Evolutionary conservation across 2,329 filamentous ascomycete genomes (phyloP), one percentile per base, ranked within the genome.

Genomic region (Scedosporium dehoogii): DNA sequence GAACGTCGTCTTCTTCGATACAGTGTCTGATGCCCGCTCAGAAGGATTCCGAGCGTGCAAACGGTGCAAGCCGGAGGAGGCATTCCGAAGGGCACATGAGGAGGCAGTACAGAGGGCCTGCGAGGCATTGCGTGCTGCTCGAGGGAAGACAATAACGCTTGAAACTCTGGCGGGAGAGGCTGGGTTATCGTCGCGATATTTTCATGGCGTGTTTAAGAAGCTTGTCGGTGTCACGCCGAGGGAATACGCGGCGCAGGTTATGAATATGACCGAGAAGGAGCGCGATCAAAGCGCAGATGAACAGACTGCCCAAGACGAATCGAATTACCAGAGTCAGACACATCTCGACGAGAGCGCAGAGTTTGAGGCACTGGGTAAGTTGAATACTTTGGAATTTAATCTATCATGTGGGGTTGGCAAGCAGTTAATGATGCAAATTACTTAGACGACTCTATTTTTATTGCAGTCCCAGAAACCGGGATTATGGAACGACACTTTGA

Each of bases 171-270:
- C 83, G 6, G 73, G 69, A 53, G 74, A 76, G 67, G 79, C 79
- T 4, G 79, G 79, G 0, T 70, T 85, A 44, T 83, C 81, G 9
- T 80, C 81, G 60, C 79, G 82, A 71, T 82, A 86, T 68, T 82
- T 86, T 59, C 81, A 84, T 67, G 78, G 82, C 25, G 76, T 82
- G 4, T 86, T 86, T 68, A 85, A 83, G 70, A 78, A 78, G 67
- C 77, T 76, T 53, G 78, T 77, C 16, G 81, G 82, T 6, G 63
- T 79, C 51, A 85, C 83, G 53, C 75, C 75, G 12, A 66, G 65
- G 6, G 73, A 73, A 65, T 77, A 72, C 48, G 58, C 58, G 38
- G 12, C n/a, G 18, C 21, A 18, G 18, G 18, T 4, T 60, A 7
- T 42, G 25, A 9, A 48, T 9, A 33, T n/a, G n/a, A n/a, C n/a